Percentiles rank a stretch among this genome's conserved stretches.
phyloP scores from a whole-genome alignment of 1,284 basidiomycete species.

The Flammula alnicola region DNA sequence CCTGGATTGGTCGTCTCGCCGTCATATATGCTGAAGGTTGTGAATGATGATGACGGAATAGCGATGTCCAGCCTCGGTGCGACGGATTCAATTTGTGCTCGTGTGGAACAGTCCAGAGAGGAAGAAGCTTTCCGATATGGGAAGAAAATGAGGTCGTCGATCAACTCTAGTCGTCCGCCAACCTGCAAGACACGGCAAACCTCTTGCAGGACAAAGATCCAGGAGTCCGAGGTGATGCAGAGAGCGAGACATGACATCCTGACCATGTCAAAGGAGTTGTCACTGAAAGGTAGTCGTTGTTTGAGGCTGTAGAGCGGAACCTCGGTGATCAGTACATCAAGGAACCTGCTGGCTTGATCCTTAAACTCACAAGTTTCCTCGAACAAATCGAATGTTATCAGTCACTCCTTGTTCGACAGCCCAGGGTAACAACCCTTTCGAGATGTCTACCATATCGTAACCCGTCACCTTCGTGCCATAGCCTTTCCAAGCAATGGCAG shows the following conservation, averaged over 20 bases:
- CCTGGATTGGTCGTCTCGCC: constrained; percentile 28
- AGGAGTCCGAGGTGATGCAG: constrained; percentile 57
- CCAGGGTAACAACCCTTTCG: constrained; percentile 32
- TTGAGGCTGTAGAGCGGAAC: constrained; percentile 47
- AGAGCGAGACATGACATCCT: constrained; percentile 69
- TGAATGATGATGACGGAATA: constrained; percentile 31
- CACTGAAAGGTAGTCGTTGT: constrained; percentile 59
- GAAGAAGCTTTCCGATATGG: constrained; percentile 45
- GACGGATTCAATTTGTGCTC: constrained; percentile 13
- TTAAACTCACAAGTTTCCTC: constrained; percentile 66
- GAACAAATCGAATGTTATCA: constrained; percentile 56
- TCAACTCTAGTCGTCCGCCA: constrained; percentile 66
- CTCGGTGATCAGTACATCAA: too few species aligned
- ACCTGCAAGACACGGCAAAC: constrained; percentile 60
- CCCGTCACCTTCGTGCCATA: constrained; percentile 57
- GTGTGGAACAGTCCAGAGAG: constrained; percentile 6
- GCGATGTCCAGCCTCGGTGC: constrained; percentile 26
- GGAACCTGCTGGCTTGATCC: background rate
- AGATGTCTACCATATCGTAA: constrained; percentile 63
- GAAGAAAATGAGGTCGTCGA: constrained; percentile 70
- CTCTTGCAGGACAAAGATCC: constrained; percentile 64
- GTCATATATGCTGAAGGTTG: constrained; percentile 30
- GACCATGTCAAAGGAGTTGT: constrained; percentile 66
- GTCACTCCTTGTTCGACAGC: constrained; percentile 38
- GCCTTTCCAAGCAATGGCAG: constrained; percentile 60